Conservation (phyloP, 2,329 filamentous ascomycete species). For the Pleoardoris graminearum region DNA sequence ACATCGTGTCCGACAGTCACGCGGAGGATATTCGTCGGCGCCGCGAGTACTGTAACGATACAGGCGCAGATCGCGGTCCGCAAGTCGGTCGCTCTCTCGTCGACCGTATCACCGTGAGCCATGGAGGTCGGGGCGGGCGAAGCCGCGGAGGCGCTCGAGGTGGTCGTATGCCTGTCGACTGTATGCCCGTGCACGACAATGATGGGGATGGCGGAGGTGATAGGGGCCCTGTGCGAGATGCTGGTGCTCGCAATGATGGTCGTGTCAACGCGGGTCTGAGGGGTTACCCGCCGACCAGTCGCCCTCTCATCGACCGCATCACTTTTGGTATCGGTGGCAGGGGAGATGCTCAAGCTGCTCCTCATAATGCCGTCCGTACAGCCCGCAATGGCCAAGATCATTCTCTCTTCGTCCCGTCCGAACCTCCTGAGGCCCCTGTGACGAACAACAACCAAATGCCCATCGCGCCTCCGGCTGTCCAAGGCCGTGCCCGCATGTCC, state of each 20-base stretch:
- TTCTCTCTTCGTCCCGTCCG: background rate
- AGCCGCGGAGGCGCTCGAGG: too few relatives aligned
- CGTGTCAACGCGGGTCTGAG: too few relatives aligned
- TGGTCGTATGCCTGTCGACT: too few relatives aligned
- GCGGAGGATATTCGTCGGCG: background rate
- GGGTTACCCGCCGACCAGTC: background rate
- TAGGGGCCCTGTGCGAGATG: too few relatives aligned
- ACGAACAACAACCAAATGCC: background rate
- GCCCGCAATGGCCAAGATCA: background rate
- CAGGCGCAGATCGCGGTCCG: too few relatives aligned
- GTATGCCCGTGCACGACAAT: too few relatives aligned
- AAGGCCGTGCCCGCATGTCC: background rate
- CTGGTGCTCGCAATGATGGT: too few relatives aligned
- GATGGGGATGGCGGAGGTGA: too few relatives aligned
- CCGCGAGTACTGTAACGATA: background rate
- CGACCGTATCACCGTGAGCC: too few relatives aligned
- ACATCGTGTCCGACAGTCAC: conserved; percentile 6
- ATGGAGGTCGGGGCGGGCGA: too few relatives aligned
- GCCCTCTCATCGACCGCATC: conserved; percentile 4
- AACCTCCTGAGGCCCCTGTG: background rate
- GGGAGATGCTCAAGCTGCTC: background rate
- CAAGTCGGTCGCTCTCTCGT: too few relatives aligned
- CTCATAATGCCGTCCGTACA: background rate
- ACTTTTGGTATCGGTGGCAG: background rate
- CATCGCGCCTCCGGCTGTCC: background rate